phyloP scores from a whole-genome alignment of 192 early-diverging fungal genomes.

The Radiomyces spectabilis region DNA sequence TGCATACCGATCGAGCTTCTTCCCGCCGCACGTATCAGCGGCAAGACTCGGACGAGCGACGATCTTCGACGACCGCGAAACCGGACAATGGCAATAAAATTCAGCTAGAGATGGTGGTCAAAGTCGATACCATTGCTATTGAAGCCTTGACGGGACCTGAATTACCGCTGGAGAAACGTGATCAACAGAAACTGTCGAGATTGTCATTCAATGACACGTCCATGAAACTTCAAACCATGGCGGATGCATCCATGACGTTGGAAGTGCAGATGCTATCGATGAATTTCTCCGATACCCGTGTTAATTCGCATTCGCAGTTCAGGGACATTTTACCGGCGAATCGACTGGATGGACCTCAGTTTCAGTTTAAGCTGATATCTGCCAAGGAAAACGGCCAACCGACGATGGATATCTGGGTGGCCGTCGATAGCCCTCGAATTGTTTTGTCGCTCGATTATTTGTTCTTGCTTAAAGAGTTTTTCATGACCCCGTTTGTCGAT shows the following conservation, averaged over 20 bases:
- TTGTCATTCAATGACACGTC: slow-evolving; percentile 9
- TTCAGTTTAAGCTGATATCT: slow-evolving; percentile 27
- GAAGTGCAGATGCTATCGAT: slow-evolving; percentile 55
- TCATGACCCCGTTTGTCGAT: slow-evolving; percentile 45
- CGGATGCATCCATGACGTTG: slow-evolving; percentile 44
- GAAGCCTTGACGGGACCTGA: slow-evolving; percentile 52
- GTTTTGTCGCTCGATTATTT: slow-evolving; percentile 70
- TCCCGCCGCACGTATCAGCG: too few species aligned
- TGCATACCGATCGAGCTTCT: too few species aligned
- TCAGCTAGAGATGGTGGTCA: slow-evolving; percentile 43
- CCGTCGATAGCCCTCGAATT: slow-evolving; percentile 61
- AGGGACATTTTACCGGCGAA: slow-evolving; percentile 55
- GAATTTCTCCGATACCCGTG: slow-evolving; percentile 60
- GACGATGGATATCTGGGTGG: slow-evolving; percentile 45
- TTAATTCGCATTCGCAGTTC: slow-evolving; percentile 51
- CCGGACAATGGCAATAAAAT: background rate
- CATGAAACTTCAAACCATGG: slow-evolving; percentile 41
- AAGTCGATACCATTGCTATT: slow-evolving; percentile 52
- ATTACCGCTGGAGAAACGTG: background rate
- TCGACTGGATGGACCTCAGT: slow-evolving; percentile 38
- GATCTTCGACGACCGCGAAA: too few species aligned
- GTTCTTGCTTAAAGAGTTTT: slow-evolving; percentile 60
- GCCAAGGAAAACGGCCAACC: slow-evolving; percentile 21
- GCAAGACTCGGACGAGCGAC: too few species aligned
- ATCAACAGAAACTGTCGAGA: slow-evolving; percentile 4